Conservation (phyloP, 371 early-diverging fungal genomes). For the Haplosporangium sp. region DNA sequence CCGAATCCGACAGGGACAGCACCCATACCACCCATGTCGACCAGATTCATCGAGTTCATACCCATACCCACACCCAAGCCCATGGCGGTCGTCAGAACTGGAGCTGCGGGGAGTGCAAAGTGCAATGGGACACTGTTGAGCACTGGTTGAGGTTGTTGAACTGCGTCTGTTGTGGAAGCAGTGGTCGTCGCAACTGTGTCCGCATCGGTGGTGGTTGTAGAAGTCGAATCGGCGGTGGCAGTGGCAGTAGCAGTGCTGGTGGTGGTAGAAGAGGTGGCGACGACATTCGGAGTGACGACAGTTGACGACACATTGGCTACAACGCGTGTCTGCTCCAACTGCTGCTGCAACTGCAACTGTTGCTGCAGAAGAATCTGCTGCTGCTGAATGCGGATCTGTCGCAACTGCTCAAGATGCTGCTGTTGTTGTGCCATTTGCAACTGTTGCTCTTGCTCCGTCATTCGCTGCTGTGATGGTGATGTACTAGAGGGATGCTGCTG, state of each 20-base stretch:
- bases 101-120: slow-evolving; percentile 27
- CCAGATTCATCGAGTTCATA: slow-evolving; percentile 16
- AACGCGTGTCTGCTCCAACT: slow-evolving; percentile 26
- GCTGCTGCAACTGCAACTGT: slow-evolving; percentile 35
- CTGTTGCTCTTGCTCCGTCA: slow-evolving; percentile 1
- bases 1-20: neutral
- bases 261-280: neutral
- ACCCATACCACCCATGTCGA: slow-evolving; percentile 12
- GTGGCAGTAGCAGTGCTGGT: neutral
- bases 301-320: neutral
- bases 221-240: neutral
- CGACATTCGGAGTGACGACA: neutral
- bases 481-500: slow-evolving; percentile 3
- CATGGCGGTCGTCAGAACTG: slow-evolving; percentile 35
- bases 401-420: slow-evolving; percentile 28
- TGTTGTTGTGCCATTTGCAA: slow-evolving; percentile 10
- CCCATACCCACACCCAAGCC: slow-evolving; percentile 42
- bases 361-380: slow-evolving; percentile 30
- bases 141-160: slow-evolving; percentile 7
- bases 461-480: neutral
- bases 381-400: slow-evolving; percentile 36
- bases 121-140: slow-evolving; percentile 18
- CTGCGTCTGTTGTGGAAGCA: slow-evolving; percentile 2
- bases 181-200: neutral
- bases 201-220: neutral